Evolutionary conservation across 306 rosid genomes (phyloP), one percentile per base, ranked within the genome.

Genomic region (Leucaena leucocephala): DNA sequence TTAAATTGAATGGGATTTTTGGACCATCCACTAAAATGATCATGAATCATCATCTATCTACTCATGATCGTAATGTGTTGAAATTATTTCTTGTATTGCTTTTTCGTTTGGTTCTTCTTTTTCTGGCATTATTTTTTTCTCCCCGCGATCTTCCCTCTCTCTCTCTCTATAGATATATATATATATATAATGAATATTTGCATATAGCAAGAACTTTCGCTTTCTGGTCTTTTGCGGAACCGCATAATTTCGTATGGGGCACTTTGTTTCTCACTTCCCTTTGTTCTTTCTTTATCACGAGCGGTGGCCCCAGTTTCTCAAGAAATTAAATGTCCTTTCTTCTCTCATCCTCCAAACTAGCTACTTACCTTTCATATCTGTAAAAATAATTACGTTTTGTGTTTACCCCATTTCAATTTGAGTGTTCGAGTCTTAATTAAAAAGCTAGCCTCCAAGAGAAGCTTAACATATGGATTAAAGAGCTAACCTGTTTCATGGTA

Each of bases 141-240:
- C 27, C 66, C 66, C 11, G 4, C 66, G 27, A 15, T 38, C 74
- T 68, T 71, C 72, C 76, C 76, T 82, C 86, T 64, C 78, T 84
- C 85, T 73, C 73, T 81, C 72, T n/a, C n/a, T n/a, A n/a, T n/a
- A n/a, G n/a, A n/a, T 59, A 7, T 55, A 2, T 21, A 55, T 82
- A 6, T 21, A 55, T 9, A 49, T 45, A 75, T 35, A 78, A 76
- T 46, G 76, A 87, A 82, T n/a, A 58, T 76, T 66, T 70, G 76
- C 75, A 85, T 78, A 80, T 80, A 57, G 42, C 81, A 70, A 78
- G 62, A 84, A 78, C 89, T 87, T 90, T 89, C 89, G 72, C 94
- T 89, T 89, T 92, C 92, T 87, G 78, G 79, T 85, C 86, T 86
- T 86, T 78, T 78, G 79, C 80, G 78, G 84, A 85, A 80, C 85